Conservation (phyloP, 2,329 filamentous ascomycete genomes). For the Paracamarosporium sp. region DNA sequence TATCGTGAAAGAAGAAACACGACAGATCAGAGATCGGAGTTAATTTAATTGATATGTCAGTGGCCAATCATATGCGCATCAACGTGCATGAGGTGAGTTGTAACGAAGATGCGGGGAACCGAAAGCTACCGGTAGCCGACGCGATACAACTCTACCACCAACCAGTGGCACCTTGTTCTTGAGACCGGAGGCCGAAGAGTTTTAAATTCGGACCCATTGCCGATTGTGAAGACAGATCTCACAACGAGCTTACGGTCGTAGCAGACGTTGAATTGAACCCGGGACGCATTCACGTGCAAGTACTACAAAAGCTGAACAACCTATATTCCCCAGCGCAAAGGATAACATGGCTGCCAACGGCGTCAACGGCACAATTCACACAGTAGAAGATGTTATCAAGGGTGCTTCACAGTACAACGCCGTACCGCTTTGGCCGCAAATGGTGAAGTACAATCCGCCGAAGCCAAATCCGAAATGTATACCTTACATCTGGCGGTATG, state of each 20-base stretch:
- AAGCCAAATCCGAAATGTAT: constrained; percentile 53
- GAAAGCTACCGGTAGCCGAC: constrained; percentile 8
- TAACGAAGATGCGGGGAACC: constrained; percentile 5
- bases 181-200: neutral
- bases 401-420: constrained; percentile 21
- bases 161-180: neutral
- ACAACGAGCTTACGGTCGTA: too few relatives aligned
- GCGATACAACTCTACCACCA: neutral
- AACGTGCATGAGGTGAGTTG: neutral
- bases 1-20: neutral
- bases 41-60: neutral
- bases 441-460: constrained; percentile 56
- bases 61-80: neutral
- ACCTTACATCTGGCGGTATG: constrained; percentile 49
- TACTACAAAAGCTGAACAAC: neutral
- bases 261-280: too few relatives aligned
- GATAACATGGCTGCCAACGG: neutral
- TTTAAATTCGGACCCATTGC: neutral
- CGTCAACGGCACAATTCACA: constrained; percentile 5
- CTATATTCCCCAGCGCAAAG: neutral
- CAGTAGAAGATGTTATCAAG: constrained; percentile 21
- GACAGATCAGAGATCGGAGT: neutral
- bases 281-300: neutral
- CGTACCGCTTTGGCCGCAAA: constrained; percentile 57
- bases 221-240: neutral